Base-by-base conservation (phyloP, 1,284 basidiomycete genomes). In the Taiwanofungus camphoratus region DNA sequence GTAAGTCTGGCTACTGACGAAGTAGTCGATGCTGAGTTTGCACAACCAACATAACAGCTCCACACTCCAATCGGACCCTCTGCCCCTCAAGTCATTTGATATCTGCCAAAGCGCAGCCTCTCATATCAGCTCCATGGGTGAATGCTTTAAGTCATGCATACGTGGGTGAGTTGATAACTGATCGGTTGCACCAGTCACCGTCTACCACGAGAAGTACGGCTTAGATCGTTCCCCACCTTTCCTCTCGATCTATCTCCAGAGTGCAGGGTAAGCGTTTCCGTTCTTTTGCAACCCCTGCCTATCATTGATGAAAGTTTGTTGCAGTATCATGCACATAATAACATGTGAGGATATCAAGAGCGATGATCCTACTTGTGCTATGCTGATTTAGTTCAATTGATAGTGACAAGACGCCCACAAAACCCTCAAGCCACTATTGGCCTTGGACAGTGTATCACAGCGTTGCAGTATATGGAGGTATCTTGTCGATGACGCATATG, bases 261-360 rank as follows among this genome's bases (percentile, higher is more conserved):
- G 73, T 51, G 82, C 89, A 41, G 82, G 82, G 85, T 87, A 60
- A 55, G 82, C 67, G 18, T 23, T 30, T 42, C 20, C 33, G 5
- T 18, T 20, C 26, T 9, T 21, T 18, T 15, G 29, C 20, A 29
- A 20, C 11, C 19, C 26, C 40, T 32, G 7, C 16, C 42, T 47
- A 22, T 46, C 32, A 50, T 36, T 36, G 5, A 39, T n/a, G 36
- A 16, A 42, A 30, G 36, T 37, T 39, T 48, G 6, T 24, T 21
- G 5, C 51, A 88, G 87, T 27, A 87, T 92, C 55, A 88, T 92
- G 82, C 87, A 91, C 56, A 76, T 87, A 30, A 68, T 86, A 45
- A 83, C 82, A n/a, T 58, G 87, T 87, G 60, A 52, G 52, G n/a
- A n/a, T n/a, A n/a, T n/a, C n/a, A n/a, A n/a, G n/a, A n/a, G n/a